Evolutionary conservation across 768 basidiomycete genomes (phyloP), one percentile per base, ranked within the genome.

Genomic region (Lactifluus volemus): DNA sequence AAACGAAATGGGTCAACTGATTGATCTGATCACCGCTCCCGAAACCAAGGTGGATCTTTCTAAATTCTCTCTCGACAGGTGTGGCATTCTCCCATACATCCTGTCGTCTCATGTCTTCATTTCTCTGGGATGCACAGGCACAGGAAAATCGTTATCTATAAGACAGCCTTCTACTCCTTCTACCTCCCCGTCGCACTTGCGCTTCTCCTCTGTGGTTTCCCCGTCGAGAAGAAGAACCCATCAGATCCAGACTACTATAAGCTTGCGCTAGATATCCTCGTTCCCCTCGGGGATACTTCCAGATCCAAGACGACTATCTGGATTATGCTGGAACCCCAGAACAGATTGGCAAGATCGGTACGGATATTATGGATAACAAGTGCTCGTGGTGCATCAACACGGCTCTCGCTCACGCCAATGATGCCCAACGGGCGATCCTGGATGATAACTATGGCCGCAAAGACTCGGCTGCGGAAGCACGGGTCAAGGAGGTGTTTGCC

Each of bases 351-450:
- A 98, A 99, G 77, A 85, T 99, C 61, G 97, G 96, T 21, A 98
- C 96, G 15, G 97, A 98, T 72, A 99, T 99, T 69, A 73, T 98
- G 60, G 96, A 99, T 75, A 98, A 98, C 84, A 99, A 99, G 77
- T 98, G 96, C 74, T 89, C 88, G 17, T 99, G 96, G 97, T 86
- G 87, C 67, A 80, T 98, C 73, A 98, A 97, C 75, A 85, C 84
- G 21, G 97, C 93, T 32, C 78, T 98, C 60, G 72, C 74, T 17
- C 71, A 77, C 45, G 84, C 80, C 2, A 77, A 74, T 4, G 75
- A 82, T 0, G 79, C 69, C n/a, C 86, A 88, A 71, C 79, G 82
- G 39, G 71, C 71, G 30, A 70, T 84, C 29, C 76, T 87, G n/a
- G 84, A 86, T 68, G 80, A 76, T 21, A 84, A 84, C 71, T 88